Evolutionary conservation across 176 grass and related monocot genomes (phyloP).

Genomic region (Thinopyrum elongatum): DNA sequence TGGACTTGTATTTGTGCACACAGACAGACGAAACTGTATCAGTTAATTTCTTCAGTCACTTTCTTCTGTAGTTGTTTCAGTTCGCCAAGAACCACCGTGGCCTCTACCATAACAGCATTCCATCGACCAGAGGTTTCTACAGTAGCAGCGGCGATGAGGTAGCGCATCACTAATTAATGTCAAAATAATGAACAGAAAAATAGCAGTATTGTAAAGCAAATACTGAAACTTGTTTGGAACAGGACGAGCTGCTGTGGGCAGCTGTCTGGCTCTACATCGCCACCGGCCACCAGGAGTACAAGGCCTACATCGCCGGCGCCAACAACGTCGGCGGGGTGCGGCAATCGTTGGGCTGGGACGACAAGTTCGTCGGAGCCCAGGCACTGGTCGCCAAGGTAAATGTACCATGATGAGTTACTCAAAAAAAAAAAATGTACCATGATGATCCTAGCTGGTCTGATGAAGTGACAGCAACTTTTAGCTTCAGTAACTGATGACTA

Average conservation of each 20-base stretch:
- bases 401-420: no score
- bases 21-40: not conserved
- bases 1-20: not conserved
- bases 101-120: conserved; percentile 67
- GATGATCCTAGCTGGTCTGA: not conserved
- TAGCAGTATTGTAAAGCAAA: not conserved
- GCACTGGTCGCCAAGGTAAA: conserved; percentile 66
- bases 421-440: no score
- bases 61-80: conserved; percentile 51
- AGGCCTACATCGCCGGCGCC: conserved; percentile 25
- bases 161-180: not conserved
- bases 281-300: conserved; percentile 49
- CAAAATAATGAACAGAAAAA: not conserved
- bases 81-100: conserved; percentile 64
- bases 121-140: conserved; percentile 41
- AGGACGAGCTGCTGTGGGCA: conserved; percentile 87
- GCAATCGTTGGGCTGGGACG: conserved; percentile 49
- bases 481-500: not conserved
- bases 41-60: not conserved
- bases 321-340: conserved; percentile 38
- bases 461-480: not conserved
- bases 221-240: not conserved
- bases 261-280: conserved; percentile 65
- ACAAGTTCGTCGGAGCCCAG: conserved; percentile 77
- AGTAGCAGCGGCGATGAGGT: conserved; percentile 62